Percentiles rank a stretch among this genome's conserved stretches.
Evolutionary conservation across 495 filamentous ascomycete genomes (phyloP).

Genomic region (Alectoria sarmentosa): DNA sequence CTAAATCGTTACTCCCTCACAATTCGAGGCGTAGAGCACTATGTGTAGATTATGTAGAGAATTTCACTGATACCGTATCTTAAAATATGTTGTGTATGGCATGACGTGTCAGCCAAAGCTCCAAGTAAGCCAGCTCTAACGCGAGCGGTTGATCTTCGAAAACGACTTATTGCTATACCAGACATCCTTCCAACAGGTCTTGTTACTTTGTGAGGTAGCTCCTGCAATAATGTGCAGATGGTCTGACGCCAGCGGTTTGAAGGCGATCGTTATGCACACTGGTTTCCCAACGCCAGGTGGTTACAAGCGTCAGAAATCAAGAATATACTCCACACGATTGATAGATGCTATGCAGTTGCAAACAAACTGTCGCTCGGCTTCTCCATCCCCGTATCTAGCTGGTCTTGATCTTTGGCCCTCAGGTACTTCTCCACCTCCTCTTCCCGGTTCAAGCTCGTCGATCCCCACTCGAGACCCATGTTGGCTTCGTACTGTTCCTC

Average conservation of each 20-base stretch:
- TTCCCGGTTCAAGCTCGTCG: neutral
- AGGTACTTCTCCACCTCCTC: neutral
- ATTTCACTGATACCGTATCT: neutral
- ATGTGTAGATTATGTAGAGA: neutral
- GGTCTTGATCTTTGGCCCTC: neutral
- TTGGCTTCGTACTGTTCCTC: slow-evolving; percentile 1
- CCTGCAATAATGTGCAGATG: neutral
- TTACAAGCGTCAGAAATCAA: neutral
- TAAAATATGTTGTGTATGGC: neutral
- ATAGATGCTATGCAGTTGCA: neutral
- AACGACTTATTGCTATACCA: neutral
- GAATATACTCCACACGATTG: neutral
- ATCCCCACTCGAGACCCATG: neutral
- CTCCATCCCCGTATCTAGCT: neutral
- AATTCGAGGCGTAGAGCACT: neutral
- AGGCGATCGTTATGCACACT: neutral
- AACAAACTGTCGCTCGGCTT: neutral
- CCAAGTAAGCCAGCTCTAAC: neutral
- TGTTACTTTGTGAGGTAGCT: neutral
- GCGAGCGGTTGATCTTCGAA: neutral
- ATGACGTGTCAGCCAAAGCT: neutral
- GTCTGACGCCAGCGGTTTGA: neutral
- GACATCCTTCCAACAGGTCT: no score
- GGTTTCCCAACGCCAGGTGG: neutral
- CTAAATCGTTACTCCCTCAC: neutral